Evolutionary conservation across 83 land plant genomes (phyloP).

Genomic region (Thuja plicata): DNA sequence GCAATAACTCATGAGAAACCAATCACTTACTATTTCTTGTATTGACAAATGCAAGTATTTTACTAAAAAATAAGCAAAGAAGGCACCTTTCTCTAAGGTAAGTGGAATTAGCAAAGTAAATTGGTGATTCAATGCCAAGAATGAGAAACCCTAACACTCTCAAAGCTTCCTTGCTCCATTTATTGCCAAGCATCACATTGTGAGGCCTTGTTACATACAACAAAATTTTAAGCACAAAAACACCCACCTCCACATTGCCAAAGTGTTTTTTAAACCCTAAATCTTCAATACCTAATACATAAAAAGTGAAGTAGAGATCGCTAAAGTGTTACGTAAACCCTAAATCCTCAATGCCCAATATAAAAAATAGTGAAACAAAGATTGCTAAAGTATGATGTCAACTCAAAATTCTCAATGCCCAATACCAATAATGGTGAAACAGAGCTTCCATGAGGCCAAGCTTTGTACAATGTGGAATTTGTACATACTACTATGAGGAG

Average conservation of each 20-base stretch:
- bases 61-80: not conserved
- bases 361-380: no score
- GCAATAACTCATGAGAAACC: conserved; percentile 2
- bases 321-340: no score
- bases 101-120: conserved; percentile 80
- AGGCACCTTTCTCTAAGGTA: conserved; percentile 72
- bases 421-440: not conserved
- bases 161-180: conserved; percentile 45
- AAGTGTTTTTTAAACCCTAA: not conserved
- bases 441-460: not conserved
- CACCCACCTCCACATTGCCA: conserved; percentile 53
- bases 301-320: no score
- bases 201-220: conserved; percentile 78
- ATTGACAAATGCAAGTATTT: not conserved
- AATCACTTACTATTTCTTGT: not conserved
- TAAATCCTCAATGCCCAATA: no score
- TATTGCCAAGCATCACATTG: conserved; percentile 53
- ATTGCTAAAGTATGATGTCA: no score
- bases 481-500: conserved; percentile 72
- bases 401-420: no score
- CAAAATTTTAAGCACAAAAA: conserved; percentile 67
- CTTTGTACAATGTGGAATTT: not conserved
- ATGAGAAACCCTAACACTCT: conserved; percentile 56
- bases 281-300: no score
- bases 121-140: conserved; percentile 71